Evolutionary conservation across 805 yeast genomes (phyloP).

Genomic region (Hanseniaspora singularis): DNA sequence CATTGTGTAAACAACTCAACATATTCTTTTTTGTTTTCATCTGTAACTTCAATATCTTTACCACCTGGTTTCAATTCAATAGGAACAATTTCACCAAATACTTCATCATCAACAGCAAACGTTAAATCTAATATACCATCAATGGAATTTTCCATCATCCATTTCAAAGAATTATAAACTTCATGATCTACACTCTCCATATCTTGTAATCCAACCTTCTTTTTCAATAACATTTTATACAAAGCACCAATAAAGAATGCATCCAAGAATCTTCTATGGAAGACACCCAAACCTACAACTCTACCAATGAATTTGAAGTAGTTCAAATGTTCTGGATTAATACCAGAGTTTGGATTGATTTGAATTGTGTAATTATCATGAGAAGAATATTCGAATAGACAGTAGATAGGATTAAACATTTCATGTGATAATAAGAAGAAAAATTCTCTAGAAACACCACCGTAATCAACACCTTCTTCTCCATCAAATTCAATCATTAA

Average conservation of each 20-base stretch:
- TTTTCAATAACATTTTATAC: conserved; percentile 92
- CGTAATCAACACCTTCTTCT: conserved; percentile 98
- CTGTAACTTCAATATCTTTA: conserved; percentile 76
- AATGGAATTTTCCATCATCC: conserved; percentile 93
- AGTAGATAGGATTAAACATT: conserved; percentile 96
- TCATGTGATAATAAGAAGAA: conserved; percentile 94
- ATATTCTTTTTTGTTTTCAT: conserved; percentile 89
- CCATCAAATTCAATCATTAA: conserved; percentile 98
- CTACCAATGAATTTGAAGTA: conserved; percentile 97
- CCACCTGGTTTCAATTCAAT: conserved; percentile 88
- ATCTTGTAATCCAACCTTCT: conserved; percentile 88
- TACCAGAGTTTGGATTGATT: conserved; percentile 92
- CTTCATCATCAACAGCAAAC: conserved; percentile 80
- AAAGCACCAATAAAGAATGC: conserved; percentile 97
- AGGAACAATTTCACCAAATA: conserved; percentile 83
- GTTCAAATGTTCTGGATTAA: conserved; percentile 94
- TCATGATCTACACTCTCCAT: conserved; percentile 99
- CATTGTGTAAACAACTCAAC: conserved; percentile 92
- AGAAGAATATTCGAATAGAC: conserved; percentile 93
- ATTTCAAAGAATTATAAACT: conserved; percentile 82
- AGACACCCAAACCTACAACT: conserved; percentile 94
- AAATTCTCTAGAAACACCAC: conserved; percentile 98
- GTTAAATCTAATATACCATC: conserved; percentile 78
- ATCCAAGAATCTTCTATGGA: conserved; percentile 94
- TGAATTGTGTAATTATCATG: conserved; percentile 96